Evolutionary conservation across 2,329 filamentous ascomycete genomes (phyloP), one percentile per base, ranked within the genome.

Genomic region (Rhinocladiella mackenziei): DNA sequence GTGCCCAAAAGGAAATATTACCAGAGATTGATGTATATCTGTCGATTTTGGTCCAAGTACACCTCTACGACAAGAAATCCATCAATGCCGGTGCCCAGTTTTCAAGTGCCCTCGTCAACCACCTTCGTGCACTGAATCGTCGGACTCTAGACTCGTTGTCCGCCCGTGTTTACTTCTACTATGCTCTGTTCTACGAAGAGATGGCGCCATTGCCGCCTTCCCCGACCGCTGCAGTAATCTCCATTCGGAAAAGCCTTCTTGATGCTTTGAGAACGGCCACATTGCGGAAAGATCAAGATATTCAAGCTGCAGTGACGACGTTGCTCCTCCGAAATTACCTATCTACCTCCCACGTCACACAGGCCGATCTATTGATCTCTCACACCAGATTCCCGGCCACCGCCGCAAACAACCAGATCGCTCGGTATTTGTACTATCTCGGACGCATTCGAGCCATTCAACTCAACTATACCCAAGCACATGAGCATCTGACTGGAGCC

Each of bases 101-200:
- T 69, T 97, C 92, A 20, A 80, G 80, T 56, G 80, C 81, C 58
- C 76, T 98, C 41, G 81, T 89, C 39, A 86, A 91, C 62, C 84
- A 84, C 62, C 83, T 97, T 64, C 88, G 94, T 60, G 77, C 81
- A 40, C 76, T 94, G 63, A 98, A 98, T 74, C 85, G 92, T 52
- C 83, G 92, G 58, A 97, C 92, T 17, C 74, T 98, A 51, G 92
- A 98, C 67, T 89, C 89, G 37, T 80, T 98, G 47, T 86, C 89
- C 47, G 89, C 91, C 55, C 94, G 94, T 68, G 89, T 91, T 53
- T 98, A 96, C 76, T 97, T 96, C 70, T 98, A 98, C 75, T 95
- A 88, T 70, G 88, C 88, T 17, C 76, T 97, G 58, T 97, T 97
- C 74, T 88, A 84, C 70, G 92, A 98, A 75, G 83, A 94, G 67